Conservation (phyloP, 176 grass and related monocot species). For the Metroxylon sagu region DNA sequence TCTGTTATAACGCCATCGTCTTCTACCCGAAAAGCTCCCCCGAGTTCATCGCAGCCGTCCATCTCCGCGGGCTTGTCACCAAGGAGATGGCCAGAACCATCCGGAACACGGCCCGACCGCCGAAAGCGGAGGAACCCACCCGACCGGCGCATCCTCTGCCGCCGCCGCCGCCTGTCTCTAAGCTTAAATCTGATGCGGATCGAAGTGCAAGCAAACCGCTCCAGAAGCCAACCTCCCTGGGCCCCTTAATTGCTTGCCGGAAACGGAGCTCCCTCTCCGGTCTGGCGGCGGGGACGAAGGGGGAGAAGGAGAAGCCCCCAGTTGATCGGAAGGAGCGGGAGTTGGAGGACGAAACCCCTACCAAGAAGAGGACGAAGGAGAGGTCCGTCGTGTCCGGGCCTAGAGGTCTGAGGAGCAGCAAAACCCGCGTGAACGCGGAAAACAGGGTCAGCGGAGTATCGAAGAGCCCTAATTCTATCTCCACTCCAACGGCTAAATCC, state of each 20-base stretch:
- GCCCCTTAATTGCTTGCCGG: constrained; percentile 53
- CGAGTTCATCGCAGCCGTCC: constrained; percentile 42
- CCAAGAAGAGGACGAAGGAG: constrained; percentile 14
- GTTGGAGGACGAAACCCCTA: neutral
- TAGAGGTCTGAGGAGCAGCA: constrained; percentile 42
- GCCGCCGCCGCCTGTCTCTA: constrained; percentile 7
- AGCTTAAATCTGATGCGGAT: constrained; percentile 38
- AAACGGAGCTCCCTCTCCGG: constrained; percentile 69
- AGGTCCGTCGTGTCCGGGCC: neutral
- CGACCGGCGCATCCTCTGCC: neutral
- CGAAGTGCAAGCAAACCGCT: constrained; percentile 26
- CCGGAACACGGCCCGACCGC: constrained; percentile 2
- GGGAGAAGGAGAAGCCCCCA: constrained; percentile 11
- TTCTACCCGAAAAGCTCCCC: constrained; percentile 56
- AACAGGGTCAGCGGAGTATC: neutral
- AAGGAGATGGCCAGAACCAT: constrained; percentile 26
- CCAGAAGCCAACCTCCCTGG: constrained; percentile 28
- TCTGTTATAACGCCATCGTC: constrained; percentile 61
- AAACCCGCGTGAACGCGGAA: constrained; percentile 12
- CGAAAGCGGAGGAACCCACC: too few species aligned
- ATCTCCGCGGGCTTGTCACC: constrained; percentile 33
- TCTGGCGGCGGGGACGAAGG: neutral
- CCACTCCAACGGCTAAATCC: constrained; percentile 24
- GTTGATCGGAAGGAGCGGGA: constrained; percentile 22
- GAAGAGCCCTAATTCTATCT: constrained; percentile 14